Conservation (phyloP, 2,329 filamentous ascomycete species). For the Colletotrichum magnum region DNA sequence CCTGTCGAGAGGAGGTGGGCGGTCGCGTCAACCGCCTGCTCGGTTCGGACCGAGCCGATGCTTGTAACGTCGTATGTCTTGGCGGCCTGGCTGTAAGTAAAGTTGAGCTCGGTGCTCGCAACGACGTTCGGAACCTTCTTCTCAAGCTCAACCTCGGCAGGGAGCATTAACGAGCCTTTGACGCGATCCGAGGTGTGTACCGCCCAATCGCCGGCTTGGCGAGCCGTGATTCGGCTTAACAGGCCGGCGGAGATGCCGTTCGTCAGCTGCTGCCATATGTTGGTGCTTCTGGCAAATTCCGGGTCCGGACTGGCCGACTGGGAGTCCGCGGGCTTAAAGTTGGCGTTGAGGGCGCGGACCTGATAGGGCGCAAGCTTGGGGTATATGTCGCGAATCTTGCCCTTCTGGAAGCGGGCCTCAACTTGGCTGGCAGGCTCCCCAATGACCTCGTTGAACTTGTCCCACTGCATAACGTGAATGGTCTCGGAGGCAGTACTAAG, state of each 20-base stretch:
- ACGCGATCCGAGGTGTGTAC: constrained; percentile 68
- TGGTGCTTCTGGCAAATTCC: constrained; percentile 44
- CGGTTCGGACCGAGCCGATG: constrained; percentile 55
- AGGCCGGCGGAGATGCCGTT: constrained; percentile 60
- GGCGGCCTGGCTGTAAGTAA: constrained; percentile 60
- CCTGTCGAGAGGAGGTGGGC: constrained; percentile 57
- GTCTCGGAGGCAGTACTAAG: constrained; percentile 52
- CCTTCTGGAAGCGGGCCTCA: constrained; percentile 62
- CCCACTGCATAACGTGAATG: constrained; percentile 68
- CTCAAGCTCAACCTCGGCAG: constrained; percentile 57
- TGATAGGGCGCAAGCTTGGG: constrained; percentile 61
- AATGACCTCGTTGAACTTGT: constrained; percentile 68
- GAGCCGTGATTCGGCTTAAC: constrained; percentile 63
- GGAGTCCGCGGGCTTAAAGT: constrained; percentile 18
- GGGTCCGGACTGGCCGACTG: constrained; percentile 43
- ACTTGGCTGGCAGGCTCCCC: constrained; percentile 59
- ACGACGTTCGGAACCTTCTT: constrained; percentile 52
- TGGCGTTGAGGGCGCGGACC: constrained; percentile 48
- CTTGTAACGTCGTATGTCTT: constrained; percentile 58
- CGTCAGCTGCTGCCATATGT: constrained; percentile 68
- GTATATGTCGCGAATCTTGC: constrained; percentile 56
- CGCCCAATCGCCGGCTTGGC: constrained; percentile 60
- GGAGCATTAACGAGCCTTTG: constrained; percentile 57
- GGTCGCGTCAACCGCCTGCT: constrained; percentile 64
- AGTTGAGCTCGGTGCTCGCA: constrained; percentile 58